Base-by-base conservation (phyloP, 1,284 basidiomycete species). In the Apiotrichum siamense region DNA sequence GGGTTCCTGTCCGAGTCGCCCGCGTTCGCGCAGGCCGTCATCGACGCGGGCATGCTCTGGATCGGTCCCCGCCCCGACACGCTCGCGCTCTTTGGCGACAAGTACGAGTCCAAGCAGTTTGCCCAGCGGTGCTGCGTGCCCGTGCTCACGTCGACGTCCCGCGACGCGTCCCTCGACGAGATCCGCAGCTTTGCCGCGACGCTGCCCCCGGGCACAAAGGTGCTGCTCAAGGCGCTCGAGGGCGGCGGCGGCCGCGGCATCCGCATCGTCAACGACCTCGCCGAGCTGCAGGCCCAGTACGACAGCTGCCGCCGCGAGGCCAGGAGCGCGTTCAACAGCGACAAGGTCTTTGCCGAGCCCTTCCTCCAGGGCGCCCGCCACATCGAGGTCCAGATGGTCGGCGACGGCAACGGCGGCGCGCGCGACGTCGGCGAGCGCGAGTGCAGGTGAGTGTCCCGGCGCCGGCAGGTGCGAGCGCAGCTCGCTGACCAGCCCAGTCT, bases 231-330 rank as follows among this genome's bases (percentile, higher is more conserved):
- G 64, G 80, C 83, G 13, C 83, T 82, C 0, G 82, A 81, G 0
- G 86, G 85, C 7, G 86, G 85, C 4, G 85, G 86, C 0, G 85
- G 85, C 0, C 82, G 84, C 75, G 85, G 84, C 1, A 79, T 87
- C 64, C 76, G 79, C 9, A 76, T 86, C 20, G 84, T 83, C 59
- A 60, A 71, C 12, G 13, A 78, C 77, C 11, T 73, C 66, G 49
- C 66, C 66, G 52, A 76, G 74, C 47, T 81, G 77, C 4, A 73
- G 77, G 76, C 89, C 52, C 85, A 87, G 12, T 78, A 96, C 3
- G 80, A 80, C 32, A 86, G 86, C 25, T 92, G 92, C 0, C 83
- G 88, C 66, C 81, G 92, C 36, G 92, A 97, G 71, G 87, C 88
- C 1, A 67, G 79, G 44, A 90, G 90, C 69, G 79, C 84, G 2